Base-by-base conservation (phyloP, 129 eudicot genomes). In the Chrysanthemum seticuspe region DNA sequence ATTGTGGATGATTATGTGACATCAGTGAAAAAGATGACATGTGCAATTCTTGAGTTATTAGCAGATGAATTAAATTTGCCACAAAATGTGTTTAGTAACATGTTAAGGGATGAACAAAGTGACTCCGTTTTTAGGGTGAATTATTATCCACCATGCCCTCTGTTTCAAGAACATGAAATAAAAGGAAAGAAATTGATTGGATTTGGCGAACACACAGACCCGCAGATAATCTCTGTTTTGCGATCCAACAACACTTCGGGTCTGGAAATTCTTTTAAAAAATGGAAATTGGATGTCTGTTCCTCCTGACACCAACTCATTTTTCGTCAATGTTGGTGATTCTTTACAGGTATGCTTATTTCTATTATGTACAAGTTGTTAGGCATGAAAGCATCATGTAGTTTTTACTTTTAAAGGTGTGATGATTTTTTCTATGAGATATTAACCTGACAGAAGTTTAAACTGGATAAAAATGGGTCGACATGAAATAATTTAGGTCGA, bases 121-220 rank as follows among this genome's bases (percentile, higher is more conserved):
- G 97, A 91, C 82, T 91, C 97, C 68, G 78, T 84, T 71, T 88
- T 91, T 44, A 72, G 97, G 78, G 25, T 91, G 13, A 91, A 91
- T 67, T 87, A 88, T 56, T 91, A 91, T 47, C 97, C 96, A 36
- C 87, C 96, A 23, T 80, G 88, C 72, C 82, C 88, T 0, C 85
- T 83, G 47, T 47, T 58, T 52, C 74, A 62, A 73, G 82, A 79
- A 18, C 34, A 66, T 4, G 73, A 65, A 75, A 25, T 34, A 18
- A 69, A 53, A 14, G 84, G 76, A 45, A 77, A 72, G 70, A 77
- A 85, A 31, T 6, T 82, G 82, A 80, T 87, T 21, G 95, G 95
- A 5, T 91, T 91, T 23, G 95, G 97, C 25, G 97, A 83, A 51
- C 97, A 91, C 65, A 91, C 97, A 0, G 97, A 91, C 86, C 97